phyloP scores from a whole-genome alignment of 2,329 filamentous ascomycete genomes.

The Didymella sp. region DNA sequence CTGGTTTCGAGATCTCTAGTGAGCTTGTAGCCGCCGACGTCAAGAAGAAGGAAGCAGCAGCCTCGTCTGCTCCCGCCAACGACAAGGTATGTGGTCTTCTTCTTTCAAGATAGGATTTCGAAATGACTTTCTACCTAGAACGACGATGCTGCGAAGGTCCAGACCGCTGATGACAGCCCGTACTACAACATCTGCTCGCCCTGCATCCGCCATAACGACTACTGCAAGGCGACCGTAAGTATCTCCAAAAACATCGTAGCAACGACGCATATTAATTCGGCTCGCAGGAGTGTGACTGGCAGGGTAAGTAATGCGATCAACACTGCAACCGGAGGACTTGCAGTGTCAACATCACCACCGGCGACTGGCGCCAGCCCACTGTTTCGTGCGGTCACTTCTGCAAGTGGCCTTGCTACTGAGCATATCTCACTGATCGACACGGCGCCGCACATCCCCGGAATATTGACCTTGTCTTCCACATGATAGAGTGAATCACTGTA shows the following conservation, averaged over 20 bases:
- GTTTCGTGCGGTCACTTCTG: constrained; percentile 3
- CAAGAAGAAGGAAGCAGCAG: neutral
- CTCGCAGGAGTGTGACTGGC: neutral
- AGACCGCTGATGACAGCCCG: neutral
- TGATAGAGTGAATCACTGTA: no score
- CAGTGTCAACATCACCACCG: constrained; percentile 1
- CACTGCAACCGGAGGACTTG: constrained; percentile 3
- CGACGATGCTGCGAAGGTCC: neutral
- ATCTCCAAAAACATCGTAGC: neutral
- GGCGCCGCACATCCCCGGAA: neutral
- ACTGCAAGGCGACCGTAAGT: neutral
- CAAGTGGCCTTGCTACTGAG: constrained; percentile 3
- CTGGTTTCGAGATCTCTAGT: constrained; percentile 1
- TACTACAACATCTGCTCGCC: neutral
- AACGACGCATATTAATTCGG: neutral
- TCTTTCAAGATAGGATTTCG: no score
- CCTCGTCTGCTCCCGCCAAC: neutral
- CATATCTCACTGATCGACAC: neutral
- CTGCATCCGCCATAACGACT: neutral
- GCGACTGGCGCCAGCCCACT: constrained; percentile 1
- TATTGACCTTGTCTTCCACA: no score
- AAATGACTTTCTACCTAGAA: neutral
- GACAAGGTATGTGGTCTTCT: neutral
- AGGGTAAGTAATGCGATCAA: neutral
- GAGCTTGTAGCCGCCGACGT: neutral